Conservation (phyloP, 352 stramenopile genomes). For the Globisporangium heterothallicum region DNA sequence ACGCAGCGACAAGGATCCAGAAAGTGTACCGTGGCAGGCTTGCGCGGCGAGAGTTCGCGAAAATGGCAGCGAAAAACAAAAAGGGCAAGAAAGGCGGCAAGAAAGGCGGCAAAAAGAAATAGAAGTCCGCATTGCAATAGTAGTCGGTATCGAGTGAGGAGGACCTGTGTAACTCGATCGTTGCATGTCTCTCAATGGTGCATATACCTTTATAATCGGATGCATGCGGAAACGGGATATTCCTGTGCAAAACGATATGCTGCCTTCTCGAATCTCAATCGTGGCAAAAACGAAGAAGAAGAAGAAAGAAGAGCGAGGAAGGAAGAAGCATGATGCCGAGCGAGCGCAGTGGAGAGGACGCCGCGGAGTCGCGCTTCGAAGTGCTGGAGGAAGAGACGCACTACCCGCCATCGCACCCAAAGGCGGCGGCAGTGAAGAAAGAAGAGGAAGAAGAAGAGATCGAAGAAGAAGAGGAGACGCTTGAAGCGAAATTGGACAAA, state of each 20-base stretch:
- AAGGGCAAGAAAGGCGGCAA: conserved; percentile 67
- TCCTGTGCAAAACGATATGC: background rate
- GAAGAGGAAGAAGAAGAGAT: conserved; percentile 13
- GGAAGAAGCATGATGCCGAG: conserved; percentile 7
- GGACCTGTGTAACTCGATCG: background rate
- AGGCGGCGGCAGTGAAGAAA: conserved; percentile 9
- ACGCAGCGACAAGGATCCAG: conserved; percentile 72
- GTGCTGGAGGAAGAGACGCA: conserved; percentile 85
- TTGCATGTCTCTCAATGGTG: background rate
- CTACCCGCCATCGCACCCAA: conserved; percentile 38
- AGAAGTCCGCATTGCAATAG: conserved; percentile 1
- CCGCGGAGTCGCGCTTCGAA: conserved; percentile 59
- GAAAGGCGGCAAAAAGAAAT: conserved; percentile 34
- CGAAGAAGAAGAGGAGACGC: conserved; percentile 39
- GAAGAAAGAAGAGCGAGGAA: background rate
- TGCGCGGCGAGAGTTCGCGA: conserved; percentile 57
- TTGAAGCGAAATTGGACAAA: conserved; percentile 59
- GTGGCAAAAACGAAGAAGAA: background rate
- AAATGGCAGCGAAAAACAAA: conserved; percentile 80
- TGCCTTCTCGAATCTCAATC: background rate
- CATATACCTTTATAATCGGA: background rate
- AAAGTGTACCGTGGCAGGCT: conserved; percentile 74
- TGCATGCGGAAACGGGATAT: background rate
- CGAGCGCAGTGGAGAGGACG: conserved; percentile 1
- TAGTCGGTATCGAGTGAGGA: background rate